These are phyloP conservation scores for Hygrocybe punicea DNA, from an alignment of 768 basidiomycete species.

Conservation along the genomic window DNA sequence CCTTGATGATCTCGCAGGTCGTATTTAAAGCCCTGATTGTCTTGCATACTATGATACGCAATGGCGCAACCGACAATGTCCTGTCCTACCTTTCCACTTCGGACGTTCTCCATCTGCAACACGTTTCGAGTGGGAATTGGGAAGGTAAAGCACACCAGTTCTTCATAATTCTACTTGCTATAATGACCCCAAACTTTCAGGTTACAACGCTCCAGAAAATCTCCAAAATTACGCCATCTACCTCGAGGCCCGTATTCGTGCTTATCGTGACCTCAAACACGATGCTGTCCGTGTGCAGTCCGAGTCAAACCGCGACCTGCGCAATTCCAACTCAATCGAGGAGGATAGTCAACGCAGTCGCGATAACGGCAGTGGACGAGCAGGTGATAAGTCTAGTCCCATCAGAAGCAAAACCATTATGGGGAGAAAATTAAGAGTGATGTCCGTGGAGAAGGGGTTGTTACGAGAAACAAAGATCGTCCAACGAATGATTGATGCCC, in stretches of 20 bases:
- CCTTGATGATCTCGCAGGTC: slow-evolving; percentile 49
- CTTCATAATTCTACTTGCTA: not conserved
- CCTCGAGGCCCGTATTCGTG: slow-evolving; percentile 81
- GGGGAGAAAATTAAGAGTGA: slow-evolving; percentile 79
- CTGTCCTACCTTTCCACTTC: slow-evolving; percentile 76
- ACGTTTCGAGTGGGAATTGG: slow-evolving; percentile 80
- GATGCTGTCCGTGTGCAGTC: slow-evolving; percentile 92
- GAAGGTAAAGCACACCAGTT: slow-evolving; percentile 57
- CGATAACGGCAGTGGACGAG: slow-evolving; percentile 31
- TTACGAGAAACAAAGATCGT: slow-evolving; percentile 89
- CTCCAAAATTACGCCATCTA: slow-evolving; percentile 84
- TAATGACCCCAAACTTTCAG: slow-evolving; percentile 38
- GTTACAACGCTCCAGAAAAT: slow-evolving; percentile 83
- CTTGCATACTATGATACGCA: slow-evolving; percentile 93
- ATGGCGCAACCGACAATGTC: slow-evolving; percentile 93
- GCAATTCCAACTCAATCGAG: slow-evolving; percentile 60
- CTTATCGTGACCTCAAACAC: slow-evolving; percentile 88
- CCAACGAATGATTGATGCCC: slow-evolving; percentile 82
- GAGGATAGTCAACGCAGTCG: slow-evolving; percentile 46
- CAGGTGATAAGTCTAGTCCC: slow-evolving; percentile 36
- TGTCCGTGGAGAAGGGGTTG: slow-evolving; percentile 95
- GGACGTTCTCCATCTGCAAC: slow-evolving; percentile 77
- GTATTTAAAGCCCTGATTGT: slow-evolving; percentile 98
- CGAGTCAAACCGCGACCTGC: slow-evolving; percentile 85
- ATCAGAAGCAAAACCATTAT: slow-evolving; percentile 71